These are phyloP conservation scores for Ogataea angusta DNA, from an alignment of 805 yeast genomes.

Conservation along the genomic window DNA sequence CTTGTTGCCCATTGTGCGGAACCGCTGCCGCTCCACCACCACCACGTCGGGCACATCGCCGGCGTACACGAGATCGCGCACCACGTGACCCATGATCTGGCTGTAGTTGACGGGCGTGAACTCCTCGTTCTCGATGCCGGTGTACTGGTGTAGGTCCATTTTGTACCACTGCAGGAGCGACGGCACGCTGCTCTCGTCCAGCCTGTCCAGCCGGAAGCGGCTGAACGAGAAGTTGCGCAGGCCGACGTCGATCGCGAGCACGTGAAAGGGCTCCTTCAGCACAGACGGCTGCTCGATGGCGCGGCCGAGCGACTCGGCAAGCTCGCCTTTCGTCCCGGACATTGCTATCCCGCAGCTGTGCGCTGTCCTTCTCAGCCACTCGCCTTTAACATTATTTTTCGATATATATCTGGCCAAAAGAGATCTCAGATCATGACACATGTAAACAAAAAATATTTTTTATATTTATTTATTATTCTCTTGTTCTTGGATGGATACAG, in stretches of 20 bases:
- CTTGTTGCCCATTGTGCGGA: constrained; percentile 45
- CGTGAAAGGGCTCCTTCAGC: constrained; percentile 14
- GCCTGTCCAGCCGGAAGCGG: constrained; percentile 14
- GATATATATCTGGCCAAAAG: not conserved
- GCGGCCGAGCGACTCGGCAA: constrained; percentile 9
- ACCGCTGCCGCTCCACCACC: constrained; percentile 55
- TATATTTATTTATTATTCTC: not conserved
- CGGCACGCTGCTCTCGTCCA: constrained; percentile 9
- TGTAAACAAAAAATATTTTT: not conserved
- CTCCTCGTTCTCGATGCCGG: constrained; percentile 13
- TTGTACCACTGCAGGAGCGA: constrained; percentile 32
- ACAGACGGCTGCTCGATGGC: constrained; percentile 6
- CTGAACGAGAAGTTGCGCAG: constrained; percentile 34
- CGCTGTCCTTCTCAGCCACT: constrained; percentile 11
- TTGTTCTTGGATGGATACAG: constrained; percentile 2
- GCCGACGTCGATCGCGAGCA: constrained; percentile 34
- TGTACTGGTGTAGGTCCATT: constrained; percentile 28
- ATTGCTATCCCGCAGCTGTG: constrained; percentile 21
- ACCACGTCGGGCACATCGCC: constrained; percentile 36
- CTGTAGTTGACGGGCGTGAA: constrained; percentile 31
- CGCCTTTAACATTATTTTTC: constrained; percentile 9
- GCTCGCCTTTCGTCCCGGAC: constrained; percentile 11
- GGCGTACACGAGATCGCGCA: constrained; percentile 20
- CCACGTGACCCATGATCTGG: constrained; percentile 18
- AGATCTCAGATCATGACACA: constrained; percentile 2